phyloP scores from a whole-genome alignment of 2,329 filamentous ascomycete genomes.

The Coniochaeta prunicola region DNA sequence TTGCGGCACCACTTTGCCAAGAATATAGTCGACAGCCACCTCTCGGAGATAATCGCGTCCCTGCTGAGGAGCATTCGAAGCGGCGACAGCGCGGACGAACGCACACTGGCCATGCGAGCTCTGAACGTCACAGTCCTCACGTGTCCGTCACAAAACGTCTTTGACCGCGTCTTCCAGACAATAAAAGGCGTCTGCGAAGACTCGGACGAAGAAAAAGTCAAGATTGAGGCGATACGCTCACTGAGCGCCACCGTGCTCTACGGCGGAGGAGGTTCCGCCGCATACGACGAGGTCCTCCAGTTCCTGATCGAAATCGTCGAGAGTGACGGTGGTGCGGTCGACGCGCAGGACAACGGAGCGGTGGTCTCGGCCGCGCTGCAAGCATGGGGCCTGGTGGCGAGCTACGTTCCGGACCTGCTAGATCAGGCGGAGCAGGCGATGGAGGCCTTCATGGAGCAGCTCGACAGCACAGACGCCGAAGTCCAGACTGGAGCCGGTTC shows the following conservation, averaged over 20 bases:
- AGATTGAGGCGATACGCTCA: slow-evolving; percentile 65
- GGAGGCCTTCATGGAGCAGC: slow-evolving; percentile 78
- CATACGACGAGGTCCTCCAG: slow-evolving; percentile 64
- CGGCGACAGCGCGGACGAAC: slow-evolving; percentile 62
- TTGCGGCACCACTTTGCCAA: slow-evolving; percentile 62
- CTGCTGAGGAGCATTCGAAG: slow-evolving; percentile 65
- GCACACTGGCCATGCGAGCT: slow-evolving; percentile 62
- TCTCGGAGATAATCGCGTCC: slow-evolving; percentile 55
- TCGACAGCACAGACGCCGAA: slow-evolving; percentile 63
- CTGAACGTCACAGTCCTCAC: slow-evolving; percentile 65
- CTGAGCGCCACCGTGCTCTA: slow-evolving; percentile 68
- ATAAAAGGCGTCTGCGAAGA: slow-evolving; percentile 61
- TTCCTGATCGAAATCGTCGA: slow-evolving; percentile 72
- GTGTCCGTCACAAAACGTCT: slow-evolving; percentile 56
- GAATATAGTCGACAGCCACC: slow-evolving; percentile 50
- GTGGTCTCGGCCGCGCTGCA: slow-evolving; percentile 70
- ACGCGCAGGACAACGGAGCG: slow-evolving; percentile 61
- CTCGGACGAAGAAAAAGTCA: slow-evolving; percentile 55
- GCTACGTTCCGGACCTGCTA: slow-evolving; percentile 67
- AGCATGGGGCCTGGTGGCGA: slow-evolving; percentile 75
- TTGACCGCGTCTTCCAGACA: slow-evolving; percentile 49
- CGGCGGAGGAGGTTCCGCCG: slow-evolving; percentile 63
- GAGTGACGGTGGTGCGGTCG: slow-evolving; percentile 67
- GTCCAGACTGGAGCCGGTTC: slow-evolving; percentile 74
- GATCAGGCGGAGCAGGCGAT: slow-evolving; percentile 64